A percentile compares a stretch with the other conserved stretches of the same genome.
phyloP scores from a whole-genome alignment of 352 stramenopile species.

The Aphanomyces euteiches region DNA sequence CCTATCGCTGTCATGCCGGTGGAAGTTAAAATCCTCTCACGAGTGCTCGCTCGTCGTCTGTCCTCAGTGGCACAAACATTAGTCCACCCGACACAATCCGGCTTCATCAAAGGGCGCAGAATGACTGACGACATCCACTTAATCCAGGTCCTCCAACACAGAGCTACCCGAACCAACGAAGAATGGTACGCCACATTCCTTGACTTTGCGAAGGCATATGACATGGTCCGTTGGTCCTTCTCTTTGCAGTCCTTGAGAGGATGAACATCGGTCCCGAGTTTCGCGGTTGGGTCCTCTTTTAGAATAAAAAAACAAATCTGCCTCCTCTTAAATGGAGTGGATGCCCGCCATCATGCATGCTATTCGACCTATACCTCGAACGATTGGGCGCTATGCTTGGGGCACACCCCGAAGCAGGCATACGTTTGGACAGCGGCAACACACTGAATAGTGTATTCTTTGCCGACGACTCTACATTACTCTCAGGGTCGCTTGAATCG shows the following conservation, averaged over 20 bases:
- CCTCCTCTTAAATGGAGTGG: constrained; percentile 30
- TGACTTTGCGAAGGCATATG: constrained; percentile 37
- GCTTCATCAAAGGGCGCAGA: constrained; percentile 26
- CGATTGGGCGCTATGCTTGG: constrained; percentile 25
- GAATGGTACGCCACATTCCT: constrained; percentile 32
- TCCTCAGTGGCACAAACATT: neutral
- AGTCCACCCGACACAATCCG: constrained; percentile 34
- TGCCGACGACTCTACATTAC: constrained; percentile 33
- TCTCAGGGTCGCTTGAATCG: neutral
- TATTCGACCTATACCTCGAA: constrained; percentile 26
- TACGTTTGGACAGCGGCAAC: neutral
- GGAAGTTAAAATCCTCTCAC: too few relatives aligned
- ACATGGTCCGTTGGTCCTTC: constrained; percentile 33
- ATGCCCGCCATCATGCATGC: constrained; percentile 28
- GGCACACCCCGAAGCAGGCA: neutral
- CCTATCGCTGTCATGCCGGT: constrained; percentile 1
- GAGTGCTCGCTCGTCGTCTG: neutral
- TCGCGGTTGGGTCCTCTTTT: constrained; percentile 28
- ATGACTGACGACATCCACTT: constrained; percentile 32
- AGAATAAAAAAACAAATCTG: constrained; percentile 20
- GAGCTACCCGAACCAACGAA: neutral
- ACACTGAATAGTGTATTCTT: constrained; percentile 30
- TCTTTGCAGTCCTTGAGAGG: constrained; percentile 29
- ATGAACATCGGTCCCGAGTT: constrained; percentile 31
- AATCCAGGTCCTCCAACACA: constrained; percentile 31